Base-by-base conservation (phyloP, 352 stramenopile species). In the Elongisporangium undulatum region DNA sequence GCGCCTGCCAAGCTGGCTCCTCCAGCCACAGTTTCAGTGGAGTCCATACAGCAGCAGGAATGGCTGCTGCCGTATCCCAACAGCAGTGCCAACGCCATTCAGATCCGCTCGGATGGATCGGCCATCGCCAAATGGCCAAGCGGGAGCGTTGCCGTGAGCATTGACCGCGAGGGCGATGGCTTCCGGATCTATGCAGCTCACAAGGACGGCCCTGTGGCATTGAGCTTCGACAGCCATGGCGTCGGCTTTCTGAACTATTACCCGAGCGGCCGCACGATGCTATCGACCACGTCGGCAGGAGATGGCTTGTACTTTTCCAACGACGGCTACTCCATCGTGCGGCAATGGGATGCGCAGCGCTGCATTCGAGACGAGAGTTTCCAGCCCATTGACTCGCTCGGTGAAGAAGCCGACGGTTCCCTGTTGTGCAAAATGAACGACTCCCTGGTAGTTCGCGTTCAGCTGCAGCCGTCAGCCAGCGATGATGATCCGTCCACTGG, bases 191-290 rank as follows among this genome's bases (percentile, higher is more conserved):
- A 90, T 53, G 83, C 75, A 2, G 77, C 79, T 8, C 82, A 89
- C 56, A 89, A 85, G 49, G 83, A 93, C 57, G 79, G 81, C 0
- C 66, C 67, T 7, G 71, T 93, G 50, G 75, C 77, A 20, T 57
- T 93, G 24, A 93, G 80, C 51, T 85, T 93, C 26, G 81, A 91
- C 45, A 62, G 73, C 2, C 55, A 57, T 6, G 83, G 83, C 26
- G 83, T 91, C 0, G 83, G 83, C 15, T 91, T 93, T 45, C 74
- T 91, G 56, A 93, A 93, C 58, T 88, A 89, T 54, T 77, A 90
- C 26, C 79, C 83, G 22, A 89, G 75, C n/a, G 81, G 83, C 10
- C 74, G 78, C 16, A 89, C 79, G 58, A 71, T 93, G 58, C 60
- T 93, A 6, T 93, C 81, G 12, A 93, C 83, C 12, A 89, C 81